phyloP scores from a whole-genome alignment of 2,329 filamentous ascomycete species.

The Diaporthe helianthi region DNA sequence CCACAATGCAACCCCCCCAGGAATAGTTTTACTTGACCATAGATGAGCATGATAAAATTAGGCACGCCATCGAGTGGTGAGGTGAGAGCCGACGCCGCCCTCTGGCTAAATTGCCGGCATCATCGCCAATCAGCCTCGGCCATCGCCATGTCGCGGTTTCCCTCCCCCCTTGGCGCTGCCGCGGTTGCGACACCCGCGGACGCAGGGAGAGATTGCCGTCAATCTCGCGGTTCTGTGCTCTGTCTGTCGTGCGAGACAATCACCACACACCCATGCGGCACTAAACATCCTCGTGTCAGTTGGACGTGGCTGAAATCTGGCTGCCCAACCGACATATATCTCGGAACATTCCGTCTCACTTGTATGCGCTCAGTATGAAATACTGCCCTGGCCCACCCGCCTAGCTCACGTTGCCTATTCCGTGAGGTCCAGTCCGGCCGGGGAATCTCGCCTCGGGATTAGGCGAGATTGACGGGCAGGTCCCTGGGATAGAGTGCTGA shows the following conservation, averaged over 20 bases:
- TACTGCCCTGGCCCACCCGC: not conserved
- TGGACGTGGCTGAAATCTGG: not conserved
- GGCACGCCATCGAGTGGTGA: not conserved
- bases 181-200: not conserved
- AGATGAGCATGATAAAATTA: not conserved
- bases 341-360: not conserved
- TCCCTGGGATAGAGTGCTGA: slow-evolving; percentile 8
- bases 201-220: not conserved
- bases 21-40: not conserved
- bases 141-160: slow-evolving; percentile 9
- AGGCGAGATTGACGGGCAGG: slow-evolving; percentile 27
- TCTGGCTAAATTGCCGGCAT: not conserved
- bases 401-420: slow-evolving; percentile 9
- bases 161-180: slow-evolving; percentile 11
- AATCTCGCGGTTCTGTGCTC: slow-evolving; percentile 8
- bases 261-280: not conserved
- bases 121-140: slow-evolving; percentile 27
- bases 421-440: not conserved
- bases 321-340: not conserved
- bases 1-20: slow-evolving; percentile 1
- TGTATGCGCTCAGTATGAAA: not conserved
- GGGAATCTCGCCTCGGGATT: slow-evolving; percentile 21
- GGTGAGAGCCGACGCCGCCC: not conserved
- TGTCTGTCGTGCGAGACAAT: not conserved
- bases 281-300: not conserved